These are phyloP conservation scores for Ophiostoma sp. DNA, from an alignment of 2,329 filamentous ascomycete species.

Conservation along the genomic window DNA sequence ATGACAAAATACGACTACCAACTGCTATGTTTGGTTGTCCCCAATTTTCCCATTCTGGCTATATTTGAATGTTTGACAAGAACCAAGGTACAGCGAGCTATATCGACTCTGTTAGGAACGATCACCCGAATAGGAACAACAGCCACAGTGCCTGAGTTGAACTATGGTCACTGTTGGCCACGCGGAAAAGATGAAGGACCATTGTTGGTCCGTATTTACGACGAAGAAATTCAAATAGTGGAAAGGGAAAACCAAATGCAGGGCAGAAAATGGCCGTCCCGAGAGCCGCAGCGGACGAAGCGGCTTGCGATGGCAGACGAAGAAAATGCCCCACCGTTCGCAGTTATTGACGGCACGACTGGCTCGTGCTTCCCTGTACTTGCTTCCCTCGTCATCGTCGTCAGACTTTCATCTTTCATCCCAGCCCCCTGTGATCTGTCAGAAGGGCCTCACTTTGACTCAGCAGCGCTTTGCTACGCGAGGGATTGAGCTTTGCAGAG, in stretches of 20 bases:
- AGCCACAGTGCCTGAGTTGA: background rate
- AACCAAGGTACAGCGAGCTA: background rate
- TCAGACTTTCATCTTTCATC: background rate
- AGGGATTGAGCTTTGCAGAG: background rate
- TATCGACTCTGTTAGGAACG: background rate
- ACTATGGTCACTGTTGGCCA: background rate
- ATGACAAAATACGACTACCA: background rate
- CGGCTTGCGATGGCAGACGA: background rate
- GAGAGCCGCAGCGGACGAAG: background rate
- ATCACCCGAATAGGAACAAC: background rate
- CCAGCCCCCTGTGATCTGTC: background rate
- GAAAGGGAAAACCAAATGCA: background rate
- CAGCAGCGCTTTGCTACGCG: background rate
- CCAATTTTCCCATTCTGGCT: constrained; percentile 7
- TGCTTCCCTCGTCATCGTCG: background rate
- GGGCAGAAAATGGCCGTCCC: background rate
- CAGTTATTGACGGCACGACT: background rate
- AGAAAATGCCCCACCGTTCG: constrained; percentile 5
- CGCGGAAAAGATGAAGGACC: background rate
- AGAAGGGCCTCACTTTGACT: constrained; percentile 20
- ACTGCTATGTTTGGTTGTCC: background rate
- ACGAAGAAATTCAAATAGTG: background rate
- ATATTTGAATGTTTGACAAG: background rate
- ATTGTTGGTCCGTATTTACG: background rate
- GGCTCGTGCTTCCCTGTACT: background rate